Evolutionary conservation across 1,139 yeast genomes (phyloP).

Genomic region (Kodamaea plutei): DNA sequence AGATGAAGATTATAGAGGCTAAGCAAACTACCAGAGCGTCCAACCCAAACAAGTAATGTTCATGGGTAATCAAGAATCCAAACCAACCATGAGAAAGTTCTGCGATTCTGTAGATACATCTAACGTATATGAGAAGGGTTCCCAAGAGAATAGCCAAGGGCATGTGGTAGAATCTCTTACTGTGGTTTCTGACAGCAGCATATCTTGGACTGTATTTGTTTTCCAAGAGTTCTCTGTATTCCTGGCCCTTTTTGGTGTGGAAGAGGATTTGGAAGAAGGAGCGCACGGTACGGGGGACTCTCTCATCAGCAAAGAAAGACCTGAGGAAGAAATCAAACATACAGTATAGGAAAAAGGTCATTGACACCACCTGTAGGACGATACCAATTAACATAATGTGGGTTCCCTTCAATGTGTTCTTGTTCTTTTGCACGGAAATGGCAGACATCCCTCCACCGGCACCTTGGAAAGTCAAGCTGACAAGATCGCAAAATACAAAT

Average conservation of each 20-base stretch:
- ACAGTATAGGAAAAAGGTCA: conserved; percentile 28
- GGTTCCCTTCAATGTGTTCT: conserved; percentile 23
- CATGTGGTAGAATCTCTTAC: conserved; percentile 13
- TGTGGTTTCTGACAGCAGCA: conserved; percentile 4
- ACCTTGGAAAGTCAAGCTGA: conserved; percentile 32
- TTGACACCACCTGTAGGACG: conserved; percentile 33
- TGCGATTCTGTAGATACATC: conserved; percentile 30
- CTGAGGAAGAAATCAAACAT: conserved; percentile 25
- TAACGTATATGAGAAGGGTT: conserved; percentile 20
- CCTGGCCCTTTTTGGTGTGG: conserved; percentile 18
- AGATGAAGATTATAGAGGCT: conserved; percentile 41
- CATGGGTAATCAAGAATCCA: conserved; percentile 45
- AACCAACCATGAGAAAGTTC: conserved; percentile 32
- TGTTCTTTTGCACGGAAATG: conserved; percentile 14
- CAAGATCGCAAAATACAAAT: conserved; percentile 30
- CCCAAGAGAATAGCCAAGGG: conserved; percentile 21
- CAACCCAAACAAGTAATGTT: conserved; percentile 66
- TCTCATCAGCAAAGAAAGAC: conserved; percentile 9
- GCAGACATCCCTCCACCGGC: conserved; percentile 36
- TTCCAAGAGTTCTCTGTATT: conserved; percentile 16
- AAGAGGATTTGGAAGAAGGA: conserved; percentile 16
- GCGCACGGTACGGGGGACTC: background rate
- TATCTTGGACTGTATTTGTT: conserved; percentile 16
- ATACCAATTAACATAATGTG: conserved; percentile 36
- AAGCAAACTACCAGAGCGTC: conserved; percentile 69